Percentiles rank a stretch among this genome's conserved stretches.
phyloP scores from a whole-genome alignment of 371 early-diverging fungal species.

The Mucor irregularis region DNA sequence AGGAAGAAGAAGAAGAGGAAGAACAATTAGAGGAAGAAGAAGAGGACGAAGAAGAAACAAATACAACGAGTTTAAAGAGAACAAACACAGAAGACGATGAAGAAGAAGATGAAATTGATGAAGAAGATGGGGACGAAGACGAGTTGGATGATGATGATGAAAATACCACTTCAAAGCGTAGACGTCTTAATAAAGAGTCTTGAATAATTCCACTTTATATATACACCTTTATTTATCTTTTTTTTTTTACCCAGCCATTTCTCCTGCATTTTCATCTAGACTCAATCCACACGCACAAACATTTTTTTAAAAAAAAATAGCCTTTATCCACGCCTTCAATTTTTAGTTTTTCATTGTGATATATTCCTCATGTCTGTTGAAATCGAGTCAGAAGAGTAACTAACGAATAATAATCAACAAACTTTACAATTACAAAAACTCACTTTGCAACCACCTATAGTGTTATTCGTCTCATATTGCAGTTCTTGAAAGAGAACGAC shows the following conservation, averaged over 20 bases:
- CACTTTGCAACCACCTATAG: conserved; percentile 1
- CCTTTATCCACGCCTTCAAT: too few species aligned
- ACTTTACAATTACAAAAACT: not conserved
- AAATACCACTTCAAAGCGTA: not conserved
- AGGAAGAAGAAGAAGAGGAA: conserved; percentile 2
- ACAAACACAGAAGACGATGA: conserved; percentile 5
- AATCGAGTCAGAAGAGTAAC: conserved; percentile 34
- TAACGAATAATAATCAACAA: not conserved
- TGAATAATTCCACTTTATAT: too few species aligned
- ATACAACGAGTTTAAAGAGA: not conserved
- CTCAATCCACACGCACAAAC: too few species aligned
- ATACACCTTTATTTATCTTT: too few species aligned
- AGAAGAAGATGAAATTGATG: conserved; percentile 12
- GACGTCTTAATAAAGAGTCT: too few species aligned
- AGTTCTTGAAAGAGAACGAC: conserved; percentile 91
- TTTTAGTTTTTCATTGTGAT: too few species aligned
- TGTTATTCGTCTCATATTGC: conserved; percentile 69
- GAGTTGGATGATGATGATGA: conserved; percentile 15
- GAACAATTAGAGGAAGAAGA: conserved; percentile 3
- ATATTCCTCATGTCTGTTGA: conserved; percentile 35
- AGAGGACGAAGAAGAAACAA: not conserved
- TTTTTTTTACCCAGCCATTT: too few species aligned
- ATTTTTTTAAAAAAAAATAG: too few species aligned
- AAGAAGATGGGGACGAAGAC: conserved; percentile 10
- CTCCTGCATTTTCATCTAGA: too few species aligned